Evolutionary conservation across 2,329 filamentous ascomycete genomes (phyloP).

Genomic region (Botryosphaeria agaves): DNA sequence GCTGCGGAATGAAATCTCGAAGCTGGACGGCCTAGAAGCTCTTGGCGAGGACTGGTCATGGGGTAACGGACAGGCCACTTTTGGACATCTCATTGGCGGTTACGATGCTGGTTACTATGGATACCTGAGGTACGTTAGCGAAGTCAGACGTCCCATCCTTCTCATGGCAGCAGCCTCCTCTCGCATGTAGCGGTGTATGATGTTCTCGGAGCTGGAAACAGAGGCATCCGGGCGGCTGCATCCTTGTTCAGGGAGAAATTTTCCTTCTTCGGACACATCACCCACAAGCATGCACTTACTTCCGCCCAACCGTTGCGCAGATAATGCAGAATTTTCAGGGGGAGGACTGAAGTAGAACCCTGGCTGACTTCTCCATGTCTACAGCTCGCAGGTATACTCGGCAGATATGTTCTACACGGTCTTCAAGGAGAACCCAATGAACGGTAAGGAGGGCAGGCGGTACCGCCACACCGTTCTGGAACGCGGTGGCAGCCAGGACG

Average conservation of each 20-base stretch:
- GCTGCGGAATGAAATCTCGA: constrained; percentile 52
- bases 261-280: too few relatives aligned
- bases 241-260: too few relatives aligned
- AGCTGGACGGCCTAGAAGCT: constrained; percentile 57
- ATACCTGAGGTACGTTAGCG: constrained; percentile 29
- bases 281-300: too few relatives aligned
- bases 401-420: constrained; percentile 74
- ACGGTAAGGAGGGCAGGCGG: constrained; percentile 51
- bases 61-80: constrained; percentile 65
- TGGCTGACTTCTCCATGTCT: too few relatives aligned
- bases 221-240: too few relatives aligned
- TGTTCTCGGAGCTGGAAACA: too few relatives aligned
- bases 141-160: too few relatives aligned
- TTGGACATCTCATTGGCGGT: constrained; percentile 68
- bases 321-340: too few relatives aligned
- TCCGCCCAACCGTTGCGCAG: too few relatives aligned
- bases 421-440: constrained; percentile 66
- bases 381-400: constrained; percentile 57
- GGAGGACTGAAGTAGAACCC: too few relatives aligned
- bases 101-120: constrained; percentile 76
- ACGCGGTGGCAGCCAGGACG: constrained; percentile 60
- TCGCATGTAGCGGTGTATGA: too few relatives aligned
- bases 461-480: constrained; percentile 68
- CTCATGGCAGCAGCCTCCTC: too few relatives aligned
- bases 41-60: constrained; percentile 53